phyloP scores from a whole-genome alignment of 106 monocot species.

The Alisma plantagoaquatica region DNA sequence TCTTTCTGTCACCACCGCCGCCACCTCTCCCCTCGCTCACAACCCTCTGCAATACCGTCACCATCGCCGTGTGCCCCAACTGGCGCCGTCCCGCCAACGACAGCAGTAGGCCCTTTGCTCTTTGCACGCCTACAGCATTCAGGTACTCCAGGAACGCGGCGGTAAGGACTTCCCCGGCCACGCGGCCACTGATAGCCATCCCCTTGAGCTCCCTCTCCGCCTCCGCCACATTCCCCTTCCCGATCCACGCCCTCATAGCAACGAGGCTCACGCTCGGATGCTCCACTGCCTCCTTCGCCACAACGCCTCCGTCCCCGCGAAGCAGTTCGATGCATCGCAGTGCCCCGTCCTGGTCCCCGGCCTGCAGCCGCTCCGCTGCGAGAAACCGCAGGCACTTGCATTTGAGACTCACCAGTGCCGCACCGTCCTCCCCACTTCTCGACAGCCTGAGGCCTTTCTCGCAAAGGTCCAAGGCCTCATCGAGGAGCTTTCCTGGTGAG shows the following conservation, averaged over 20 bases:
- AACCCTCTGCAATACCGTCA: slow-evolving; percentile 56
- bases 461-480: slow-evolving; percentile 71
- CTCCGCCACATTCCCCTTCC: slow-evolving; percentile 47
- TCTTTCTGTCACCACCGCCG: no score
- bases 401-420: slow-evolving; percentile 35
- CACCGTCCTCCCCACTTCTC: slow-evolving; percentile 5
- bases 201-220: slow-evolving; percentile 66
- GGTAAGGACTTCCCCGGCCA: slow-evolving; percentile 47
- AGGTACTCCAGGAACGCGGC: slow-evolving; percentile 63
- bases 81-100: slow-evolving; percentile 47
- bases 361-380: slow-evolving; percentile 65
- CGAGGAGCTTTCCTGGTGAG: slow-evolving; percentile 27
- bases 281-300: no score
- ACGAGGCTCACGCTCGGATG: slow-evolving; percentile 69
- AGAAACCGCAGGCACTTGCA: slow-evolving; percentile 63
- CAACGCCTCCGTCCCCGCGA: slow-evolving; percentile 20
- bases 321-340: slow-evolving; percentile 55
- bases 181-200: slow-evolving; percentile 38
- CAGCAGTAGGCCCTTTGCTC: slow-evolving; percentile 39
- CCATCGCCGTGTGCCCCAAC: slow-evolving; percentile 38
- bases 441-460: slow-evolving; percentile 48
- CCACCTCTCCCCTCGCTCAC: slow-evolving; percentile 36
- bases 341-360: slow-evolving; percentile 71
- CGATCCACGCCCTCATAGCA: slow-evolving; percentile 73
- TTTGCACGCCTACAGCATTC: slow-evolving; percentile 41